Evolutionary conservation across 1,284 basidiomycete species (phyloP).

Genomic region (Kwoniella shivajii): DNA sequence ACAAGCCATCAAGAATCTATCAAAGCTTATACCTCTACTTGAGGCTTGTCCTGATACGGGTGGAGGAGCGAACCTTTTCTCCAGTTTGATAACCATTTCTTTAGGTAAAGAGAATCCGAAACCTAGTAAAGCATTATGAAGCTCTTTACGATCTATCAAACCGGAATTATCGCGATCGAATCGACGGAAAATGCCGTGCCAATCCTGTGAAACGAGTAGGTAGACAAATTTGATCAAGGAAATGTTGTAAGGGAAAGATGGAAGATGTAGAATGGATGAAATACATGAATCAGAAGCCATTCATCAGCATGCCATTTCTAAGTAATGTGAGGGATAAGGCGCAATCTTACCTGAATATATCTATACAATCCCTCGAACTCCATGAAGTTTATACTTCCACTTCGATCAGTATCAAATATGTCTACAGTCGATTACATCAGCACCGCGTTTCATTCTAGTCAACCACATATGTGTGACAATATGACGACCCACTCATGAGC

Average conservation of each 20-base stretch:
- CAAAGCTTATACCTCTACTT: constrained; percentile 49
- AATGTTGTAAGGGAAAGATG: too few species aligned
- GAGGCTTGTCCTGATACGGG: constrained; percentile 33
- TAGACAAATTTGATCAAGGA: too few species aligned
- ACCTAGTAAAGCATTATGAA: constrained; percentile 52
- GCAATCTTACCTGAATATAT: constrained; percentile 50
- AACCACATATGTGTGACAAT: background rate
- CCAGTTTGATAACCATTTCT: constrained; percentile 51
- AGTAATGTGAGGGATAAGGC: background rate
- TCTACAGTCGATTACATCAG: constrained; percentile 28
- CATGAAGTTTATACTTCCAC: constrained; percentile 52
- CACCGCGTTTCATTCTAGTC: background rate
- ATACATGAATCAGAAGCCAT: too few species aligned
- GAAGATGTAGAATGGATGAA: too few species aligned
- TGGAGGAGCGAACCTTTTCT: constrained; percentile 52
- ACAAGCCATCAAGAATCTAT: constrained; percentile 56
- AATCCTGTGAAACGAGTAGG: constrained; percentile 44
- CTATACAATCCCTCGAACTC: constrained; percentile 55
- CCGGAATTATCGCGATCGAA: constrained; percentile 54
- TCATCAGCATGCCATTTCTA: background rate
- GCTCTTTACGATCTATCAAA: constrained; percentile 52
- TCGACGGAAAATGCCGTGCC: constrained; percentile 54
- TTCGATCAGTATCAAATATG: constrained; percentile 54
- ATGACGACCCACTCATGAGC: constrained; percentile 39
- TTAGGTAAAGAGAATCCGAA: constrained; percentile 52